Conservation (phyloP, 495 filamentous ascomycete genomes). For the Aeminium ludgeri region DNA sequence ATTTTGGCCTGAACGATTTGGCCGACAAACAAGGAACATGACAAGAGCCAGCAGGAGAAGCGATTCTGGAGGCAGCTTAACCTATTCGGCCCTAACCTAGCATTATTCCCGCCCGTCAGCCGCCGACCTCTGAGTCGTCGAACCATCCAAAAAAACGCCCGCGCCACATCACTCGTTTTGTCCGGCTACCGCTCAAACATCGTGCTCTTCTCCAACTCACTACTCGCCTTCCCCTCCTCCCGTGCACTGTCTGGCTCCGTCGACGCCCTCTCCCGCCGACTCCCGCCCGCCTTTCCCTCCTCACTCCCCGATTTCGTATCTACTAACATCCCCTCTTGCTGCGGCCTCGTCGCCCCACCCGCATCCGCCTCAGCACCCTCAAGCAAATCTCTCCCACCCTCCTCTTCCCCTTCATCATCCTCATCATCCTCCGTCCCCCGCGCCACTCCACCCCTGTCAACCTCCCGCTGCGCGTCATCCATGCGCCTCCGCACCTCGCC, state of each 20-base stretch:
- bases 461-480: slow-evolving; percentile 78
- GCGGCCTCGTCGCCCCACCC: slow-evolving; percentile 11
- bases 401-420: slow-evolving; percentile 56
- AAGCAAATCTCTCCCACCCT: slow-evolving; percentile 47
- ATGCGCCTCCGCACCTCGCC: slow-evolving; percentile 77
- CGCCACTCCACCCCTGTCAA: slow-evolving; percentile 52
- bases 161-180: background rate
- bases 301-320: slow-evolving; percentile 7
- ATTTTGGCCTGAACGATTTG: no score
- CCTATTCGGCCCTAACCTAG: no score
- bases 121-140: no score
- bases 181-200: slow-evolving; percentile 26
- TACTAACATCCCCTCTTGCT: slow-evolving; percentile 9
- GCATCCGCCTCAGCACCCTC: slow-evolving; percentile 64
- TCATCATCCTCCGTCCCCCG: slow-evolving; percentile 34
- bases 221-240: slow-evolving; percentile 11
- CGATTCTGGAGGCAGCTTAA: no score
- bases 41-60: no score
- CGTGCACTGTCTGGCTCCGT: background rate
- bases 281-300: slow-evolving; percentile 1
- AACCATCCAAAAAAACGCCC: no score
- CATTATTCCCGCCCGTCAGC: no score
- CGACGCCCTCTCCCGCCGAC: slow-evolving; percentile 1
- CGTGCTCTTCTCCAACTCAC: slow-evolving; percentile 17
- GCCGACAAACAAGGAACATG: no score